Base-by-base conservation (phyloP, 495 filamentous ascomycete species). In the Hypoxylon lienhwacheense region DNA sequence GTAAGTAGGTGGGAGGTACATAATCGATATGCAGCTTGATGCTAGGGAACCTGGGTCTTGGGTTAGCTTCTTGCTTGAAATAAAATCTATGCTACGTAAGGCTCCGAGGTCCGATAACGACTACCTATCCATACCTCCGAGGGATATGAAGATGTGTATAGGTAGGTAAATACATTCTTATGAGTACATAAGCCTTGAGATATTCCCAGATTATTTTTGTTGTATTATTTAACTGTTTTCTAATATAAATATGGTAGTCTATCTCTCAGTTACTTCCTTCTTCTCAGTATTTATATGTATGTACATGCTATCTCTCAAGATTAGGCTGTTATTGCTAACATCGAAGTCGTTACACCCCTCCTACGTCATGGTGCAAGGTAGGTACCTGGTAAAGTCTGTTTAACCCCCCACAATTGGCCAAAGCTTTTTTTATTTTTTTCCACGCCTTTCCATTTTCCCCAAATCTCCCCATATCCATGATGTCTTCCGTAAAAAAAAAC, bases 271-370 rank as follows among this genome's bases (percentile, higher is more conserved):
- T 21, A 12, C 3, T 16, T 11, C 14, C 15, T 11, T 37, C 12
- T 37, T 21, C 35, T 6, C 10, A 11, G 10, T n/a, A n/a, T 37
- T 37, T 37, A 20, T 8, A 21, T 37, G 19, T 25, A 33, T 34
- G 24, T 52, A 19, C 20, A 31, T 20, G 7, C 11, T 14, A n/a
- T 3, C 7, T 31, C n/a, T n/a, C n/a, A n/a, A n/a, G n/a, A n/a
- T 55, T 50, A 61, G 57, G 57, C 57, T 61, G 42, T 51, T 55
- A 47, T 55, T 61, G 28, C 19, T 31, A 14, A 54, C 50, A 32
- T 46, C n/a, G n/a, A n/a, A n/a, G n/a, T n/a, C n/a, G 32, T 48
- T 46, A 50, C 51, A 55, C 24, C 24, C 19, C 26, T 1, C 26
- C 24, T 48, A 60, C 56, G 49, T 60, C 55, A 59, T 59, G 0